Conservation (phyloP, 139 green algal genomes). For the Tetratostichococcus sp. region DNA sequence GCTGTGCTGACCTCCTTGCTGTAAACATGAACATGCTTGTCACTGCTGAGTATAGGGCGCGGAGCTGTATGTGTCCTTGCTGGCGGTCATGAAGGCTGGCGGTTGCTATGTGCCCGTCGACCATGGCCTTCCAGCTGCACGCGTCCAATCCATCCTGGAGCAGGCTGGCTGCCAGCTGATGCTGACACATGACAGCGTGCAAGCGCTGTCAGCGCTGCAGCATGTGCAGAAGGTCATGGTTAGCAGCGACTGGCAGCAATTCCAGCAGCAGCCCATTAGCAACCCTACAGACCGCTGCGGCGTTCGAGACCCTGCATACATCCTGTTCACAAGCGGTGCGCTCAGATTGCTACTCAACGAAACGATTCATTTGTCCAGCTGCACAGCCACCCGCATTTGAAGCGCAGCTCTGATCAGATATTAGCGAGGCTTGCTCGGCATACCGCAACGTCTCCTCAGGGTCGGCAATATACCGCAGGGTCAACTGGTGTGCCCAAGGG, state of each 20-base stretch:
- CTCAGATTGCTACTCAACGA: too few relatives aligned
- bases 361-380: too few relatives aligned
- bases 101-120: slow-evolving; percentile 53
- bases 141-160: slow-evolving; percentile 26
- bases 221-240: too few relatives aligned
- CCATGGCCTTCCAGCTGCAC: slow-evolving; percentile 37
- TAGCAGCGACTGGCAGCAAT: too few relatives aligned
- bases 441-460: too few relatives aligned
- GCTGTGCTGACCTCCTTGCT: too few relatives aligned
- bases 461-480: too few relatives aligned
- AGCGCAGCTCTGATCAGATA: too few relatives aligned
- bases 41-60: neutral
- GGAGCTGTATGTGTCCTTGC: slow-evolving; percentile 35
- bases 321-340: slow-evolving; percentile 47
- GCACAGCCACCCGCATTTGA: too few relatives aligned
- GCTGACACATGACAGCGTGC: neutral
- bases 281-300: neutral
- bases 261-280: neutral
- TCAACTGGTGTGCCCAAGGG: slow-evolving; percentile 54
- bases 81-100: slow-evolving; percentile 46
- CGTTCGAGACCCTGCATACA: slow-evolving; percentile 29
- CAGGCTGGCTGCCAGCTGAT: slow-evolving; percentile 8
- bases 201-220: too few relatives aligned
- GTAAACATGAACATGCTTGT: too few relatives aligned
- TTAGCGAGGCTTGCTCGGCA: too few relatives aligned